Evolutionary conservation across 176 grass and related monocot species (phyloP).

Genomic region (Carex kokanica): DNA sequence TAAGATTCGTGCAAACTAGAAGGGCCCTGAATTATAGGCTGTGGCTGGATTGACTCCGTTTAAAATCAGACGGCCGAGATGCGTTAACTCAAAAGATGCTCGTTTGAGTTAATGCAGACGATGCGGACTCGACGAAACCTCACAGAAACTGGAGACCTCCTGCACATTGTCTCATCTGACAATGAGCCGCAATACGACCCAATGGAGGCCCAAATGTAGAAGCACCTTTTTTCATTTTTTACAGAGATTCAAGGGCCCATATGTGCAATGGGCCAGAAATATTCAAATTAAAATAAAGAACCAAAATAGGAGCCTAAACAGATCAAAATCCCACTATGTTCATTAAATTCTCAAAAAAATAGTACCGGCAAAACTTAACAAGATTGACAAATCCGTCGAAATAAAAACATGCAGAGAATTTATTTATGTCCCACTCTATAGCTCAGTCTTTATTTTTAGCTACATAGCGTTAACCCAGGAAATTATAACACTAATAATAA

Average conservation of each 20-base stretch:
- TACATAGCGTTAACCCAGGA: background rate
- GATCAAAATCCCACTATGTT: background rate
- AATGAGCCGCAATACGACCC: background rate
- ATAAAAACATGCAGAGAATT: background rate
- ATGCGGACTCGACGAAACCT: too few relatives aligned
- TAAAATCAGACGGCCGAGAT: too few relatives aligned
- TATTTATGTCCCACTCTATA: slow-evolving; percentile 7
- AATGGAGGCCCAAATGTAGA: background rate
- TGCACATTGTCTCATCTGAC: too few relatives aligned
- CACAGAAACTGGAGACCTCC: background rate
- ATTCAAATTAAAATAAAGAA: background rate
- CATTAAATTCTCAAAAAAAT: background rate
- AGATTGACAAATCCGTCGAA: background rate
- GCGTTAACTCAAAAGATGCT: too few relatives aligned
- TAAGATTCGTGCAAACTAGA: too few relatives aligned
- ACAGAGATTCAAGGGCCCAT: background rate
- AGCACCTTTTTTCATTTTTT: background rate
- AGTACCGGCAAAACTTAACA: background rate
- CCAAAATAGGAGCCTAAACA: background rate
- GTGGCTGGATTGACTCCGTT: too few relatives aligned
- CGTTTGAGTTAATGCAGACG: too few relatives aligned
- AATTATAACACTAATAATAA: slow-evolving; percentile 9
- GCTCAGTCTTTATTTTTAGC: background rate
- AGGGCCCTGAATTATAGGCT: too few relatives aligned
- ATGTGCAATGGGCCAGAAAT: background rate